Percentiles rank a stretch among this genome's conserved stretches.
These are phyloP conservation scores for Coemansia sp. DNA, from an alignment of 192 early-diverging fungal species.

Conservation along the genomic window DNA sequence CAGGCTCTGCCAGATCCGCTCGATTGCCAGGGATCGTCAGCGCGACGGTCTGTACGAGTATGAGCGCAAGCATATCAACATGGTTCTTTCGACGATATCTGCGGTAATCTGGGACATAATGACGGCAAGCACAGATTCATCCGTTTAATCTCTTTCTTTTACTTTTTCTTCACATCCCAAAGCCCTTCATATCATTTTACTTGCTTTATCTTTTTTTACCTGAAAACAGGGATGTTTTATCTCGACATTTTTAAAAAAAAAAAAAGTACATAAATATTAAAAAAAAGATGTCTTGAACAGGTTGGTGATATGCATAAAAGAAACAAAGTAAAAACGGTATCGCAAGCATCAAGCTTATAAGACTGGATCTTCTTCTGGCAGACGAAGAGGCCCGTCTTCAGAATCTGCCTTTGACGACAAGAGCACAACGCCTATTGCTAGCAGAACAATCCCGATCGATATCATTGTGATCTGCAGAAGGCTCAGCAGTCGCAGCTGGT, in stretches of 20 bases:
- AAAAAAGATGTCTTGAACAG: too few relatives aligned
- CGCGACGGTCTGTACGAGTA: slow-evolving; percentile 45
- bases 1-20: slow-evolving; percentile 27
- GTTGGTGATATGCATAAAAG: too few relatives aligned
- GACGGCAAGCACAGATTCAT: slow-evolving; percentile 7
- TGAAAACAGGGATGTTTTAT: not conserved
- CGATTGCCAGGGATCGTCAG: slow-evolving; percentile 32
- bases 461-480: slow-evolving; percentile 64
- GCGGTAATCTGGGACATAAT: slow-evolving; percentile 46
- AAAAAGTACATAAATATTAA: too few relatives aligned
- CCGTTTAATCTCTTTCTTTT: not conserved
- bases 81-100: slow-evolving; percentile 49
- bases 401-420: slow-evolving; percentile 56
- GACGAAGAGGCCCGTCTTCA: slow-evolving; percentile 30
- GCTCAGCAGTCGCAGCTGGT: slow-evolving; percentile 62
- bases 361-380: slow-evolving; percentile 20
- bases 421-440: slow-evolving; percentile 63
- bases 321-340: not conserved
- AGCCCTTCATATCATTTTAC: not conserved
- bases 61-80: slow-evolving; percentile 53
- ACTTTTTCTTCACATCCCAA: too few relatives aligned
- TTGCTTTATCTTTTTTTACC: slow-evolving; percentile 1
- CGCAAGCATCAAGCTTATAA: too few relatives aligned
- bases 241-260: too few relatives aligned
- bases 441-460: slow-evolving; percentile 62